A percentile compares a stretch with the other conserved stretches of the same genome.
These are phyloP conservation scores for Crataegus laevigata DNA, from an alignment of 306 rosid genomes.

Conservation along the genomic window DNA sequence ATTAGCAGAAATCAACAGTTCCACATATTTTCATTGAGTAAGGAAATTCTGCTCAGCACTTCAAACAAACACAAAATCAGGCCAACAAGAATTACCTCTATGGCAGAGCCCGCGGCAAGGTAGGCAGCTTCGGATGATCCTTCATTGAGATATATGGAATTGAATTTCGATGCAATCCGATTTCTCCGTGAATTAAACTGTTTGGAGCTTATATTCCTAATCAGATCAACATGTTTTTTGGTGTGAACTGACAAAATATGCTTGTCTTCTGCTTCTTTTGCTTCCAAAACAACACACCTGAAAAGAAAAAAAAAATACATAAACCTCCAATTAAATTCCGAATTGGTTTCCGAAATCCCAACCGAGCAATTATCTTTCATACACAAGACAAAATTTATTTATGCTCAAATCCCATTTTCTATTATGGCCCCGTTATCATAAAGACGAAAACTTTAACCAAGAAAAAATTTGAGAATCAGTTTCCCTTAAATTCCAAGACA, in stretches of 20 bases:
- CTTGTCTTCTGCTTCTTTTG: slow-evolving; percentile 65
- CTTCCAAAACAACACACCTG: slow-evolving; percentile 79
- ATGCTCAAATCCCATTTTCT: background rate
- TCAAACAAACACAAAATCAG: background rate
- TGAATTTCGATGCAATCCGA: slow-evolving; percentile 31
- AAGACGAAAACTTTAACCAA: background rate
- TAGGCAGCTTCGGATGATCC: slow-evolving; percentile 86
- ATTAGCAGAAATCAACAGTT: background rate
- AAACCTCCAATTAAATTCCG: background rate
- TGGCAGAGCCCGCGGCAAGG: slow-evolving; percentile 83
- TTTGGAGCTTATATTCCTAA: slow-evolving; percentile 64
- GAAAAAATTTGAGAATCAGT: background rate
- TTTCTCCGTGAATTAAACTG: slow-evolving; percentile 38
- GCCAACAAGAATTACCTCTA: slow-evolving; percentile 40
- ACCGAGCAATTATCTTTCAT: background rate
- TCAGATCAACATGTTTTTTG: slow-evolving; percentile 43
- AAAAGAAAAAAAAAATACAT: slow-evolving; percentile 18
- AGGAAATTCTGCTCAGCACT: background rate
- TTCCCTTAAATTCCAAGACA: background rate
- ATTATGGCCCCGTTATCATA: background rate
- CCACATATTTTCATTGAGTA: background rate
- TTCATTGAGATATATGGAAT: slow-evolving; percentile 72
- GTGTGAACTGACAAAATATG: slow-evolving; percentile 58
- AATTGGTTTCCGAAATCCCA: background rate
- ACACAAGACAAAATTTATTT: background rate